Base-by-base conservation (phyloP, 352 stramenopile genomes). In the Phytophthora pseudosyringae region DNA sequence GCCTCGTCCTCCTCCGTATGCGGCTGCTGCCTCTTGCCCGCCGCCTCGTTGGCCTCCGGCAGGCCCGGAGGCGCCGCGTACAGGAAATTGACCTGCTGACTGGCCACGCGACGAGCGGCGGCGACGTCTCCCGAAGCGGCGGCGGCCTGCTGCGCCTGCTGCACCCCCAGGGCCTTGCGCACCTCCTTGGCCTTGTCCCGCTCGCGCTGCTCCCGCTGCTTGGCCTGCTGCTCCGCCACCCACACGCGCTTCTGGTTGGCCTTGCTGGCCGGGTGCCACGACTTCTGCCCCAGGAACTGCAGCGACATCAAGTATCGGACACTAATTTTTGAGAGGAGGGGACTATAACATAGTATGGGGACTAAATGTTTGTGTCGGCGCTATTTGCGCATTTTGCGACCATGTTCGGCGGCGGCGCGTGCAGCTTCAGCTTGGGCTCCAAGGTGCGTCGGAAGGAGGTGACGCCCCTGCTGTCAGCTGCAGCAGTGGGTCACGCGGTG, bases 181-280 rank as follows among this genome's bases (percentile, higher is more conserved):
- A 95, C 77, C 59, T 95, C 84, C 13, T 67, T 70, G 12, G 82
- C 84, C 3, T 81, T 84, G n/a, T 93, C 80, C 13, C 60, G 69
- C 65, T 94, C 85, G 11, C 59, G 58, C 43, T 85, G 50, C 44
- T 83, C 77, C 8, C 59, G 66, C 45, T 78, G 71, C 33, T 75
- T 80, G 3, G 81, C 82, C 45, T 78, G 73, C 76, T 96, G 82
- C 67, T 96, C 88, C 5, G 88, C 88, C 35, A 94, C 84, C 83
- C 84, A 96, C 29, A 96, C 76, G 60, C 75, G 77, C 75, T 93
- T 93, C 73, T 96, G 88, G 70, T 96, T 96, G 46, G 75, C 68
- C 60, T 91, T 86, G 60, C 74, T 93, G 15, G 75, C 81, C 18
- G 88, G 88, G 55, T 96, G 88, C 70, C 72, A 96, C 5, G 77